phyloP scores from a whole-genome alignment of 2,329 filamentous ascomycete species.

The Trichoderma sp. region DNA sequence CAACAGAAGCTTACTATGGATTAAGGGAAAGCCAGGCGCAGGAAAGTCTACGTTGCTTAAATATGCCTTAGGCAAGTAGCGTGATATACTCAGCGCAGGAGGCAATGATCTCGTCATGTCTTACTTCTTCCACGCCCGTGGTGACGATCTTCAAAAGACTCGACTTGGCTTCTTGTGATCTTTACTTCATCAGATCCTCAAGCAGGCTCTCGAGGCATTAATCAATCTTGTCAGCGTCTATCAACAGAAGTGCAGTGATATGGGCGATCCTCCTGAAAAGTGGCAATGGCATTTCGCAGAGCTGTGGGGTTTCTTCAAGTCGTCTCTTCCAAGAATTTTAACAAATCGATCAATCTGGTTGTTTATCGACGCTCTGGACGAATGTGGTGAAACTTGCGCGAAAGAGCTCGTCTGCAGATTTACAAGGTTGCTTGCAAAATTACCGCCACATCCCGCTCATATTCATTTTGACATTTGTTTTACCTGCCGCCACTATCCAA shows the following conservation, averaged over 20 bases:
- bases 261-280: slow-evolving; percentile 22
- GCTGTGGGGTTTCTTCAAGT: slow-evolving; percentile 25
- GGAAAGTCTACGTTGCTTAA: slow-evolving; percentile 42
- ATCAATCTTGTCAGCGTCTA: slow-evolving; percentile 25
- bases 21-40: slow-evolving; percentile 41
- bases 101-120: slow-evolving; percentile 26
- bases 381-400: slow-evolving; percentile 31
- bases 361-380: slow-evolving; percentile 39
- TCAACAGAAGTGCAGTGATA: not conserved
- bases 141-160: slow-evolving; percentile 33
- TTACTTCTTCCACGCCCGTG: slow-evolving; percentile 40
- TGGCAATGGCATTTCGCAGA: slow-evolving; percentile 32
- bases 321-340: slow-evolving; percentile 26
- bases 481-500: slow-evolving; percentile 34
- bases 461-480: slow-evolving; percentile 31
- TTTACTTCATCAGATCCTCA: slow-evolving; percentile 35
- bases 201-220: slow-evolving; percentile 25
- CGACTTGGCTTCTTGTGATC: slow-evolving; percentile 37
- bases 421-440: slow-evolving; percentile 21
- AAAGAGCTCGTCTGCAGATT: slow-evolving; percentile 20
- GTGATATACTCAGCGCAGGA: not conserved
- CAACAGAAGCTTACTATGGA: slow-evolving; percentile 34
- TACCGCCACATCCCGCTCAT: not conserved
- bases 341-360: slow-evolving; percentile 26
- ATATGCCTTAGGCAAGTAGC: slow-evolving; percentile 32